A percentile compares a stretch with the other conserved stretches of the same genome.
Conservation (phyloP, 2,329 filamentous ascomycete species). For the Ophiostoma novo-ulmi region DNA sequence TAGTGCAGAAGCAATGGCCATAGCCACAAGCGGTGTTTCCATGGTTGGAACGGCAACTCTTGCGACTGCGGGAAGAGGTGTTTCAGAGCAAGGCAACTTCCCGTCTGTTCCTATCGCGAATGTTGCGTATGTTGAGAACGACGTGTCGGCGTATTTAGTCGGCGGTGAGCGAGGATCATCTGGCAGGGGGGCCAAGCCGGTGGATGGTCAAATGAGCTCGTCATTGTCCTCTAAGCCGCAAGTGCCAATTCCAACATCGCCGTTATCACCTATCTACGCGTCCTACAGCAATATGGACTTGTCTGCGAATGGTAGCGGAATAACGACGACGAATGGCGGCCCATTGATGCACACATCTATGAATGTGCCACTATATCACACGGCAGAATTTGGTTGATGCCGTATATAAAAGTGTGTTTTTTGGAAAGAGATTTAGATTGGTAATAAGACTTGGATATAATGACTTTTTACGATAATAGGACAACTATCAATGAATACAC, state of each 20-base stretch:
- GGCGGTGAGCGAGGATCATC: background rate
- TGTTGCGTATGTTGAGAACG: background rate
- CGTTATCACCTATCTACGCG: background rate
- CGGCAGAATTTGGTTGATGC: conserved; percentile 16
- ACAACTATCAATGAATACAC: background rate
- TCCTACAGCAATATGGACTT: background rate
- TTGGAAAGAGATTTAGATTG: background rate
- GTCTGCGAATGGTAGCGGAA: background rate
- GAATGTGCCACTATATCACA: conserved; percentile 18
- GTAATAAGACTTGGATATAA: background rate
- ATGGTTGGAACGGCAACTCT: background rate
- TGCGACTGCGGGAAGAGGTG: background rate
- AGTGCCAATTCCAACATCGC: background rate
- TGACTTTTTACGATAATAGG: background rate
- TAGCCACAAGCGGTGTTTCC: background rate
- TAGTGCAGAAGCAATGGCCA: background rate
- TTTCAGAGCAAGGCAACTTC: background rate
- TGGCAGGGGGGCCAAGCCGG: background rate
- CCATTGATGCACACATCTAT: background rate
- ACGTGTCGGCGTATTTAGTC: background rate
- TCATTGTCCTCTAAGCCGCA: background rate
- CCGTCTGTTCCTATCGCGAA: background rate
- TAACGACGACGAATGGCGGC: background rate
- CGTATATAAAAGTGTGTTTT: background rate
- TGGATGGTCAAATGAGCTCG: background rate